These are phyloP conservation scores for Marasmius oreades DNA, from an alignment of 1,284 basidiomycete genomes.

Conservation along the genomic window DNA sequence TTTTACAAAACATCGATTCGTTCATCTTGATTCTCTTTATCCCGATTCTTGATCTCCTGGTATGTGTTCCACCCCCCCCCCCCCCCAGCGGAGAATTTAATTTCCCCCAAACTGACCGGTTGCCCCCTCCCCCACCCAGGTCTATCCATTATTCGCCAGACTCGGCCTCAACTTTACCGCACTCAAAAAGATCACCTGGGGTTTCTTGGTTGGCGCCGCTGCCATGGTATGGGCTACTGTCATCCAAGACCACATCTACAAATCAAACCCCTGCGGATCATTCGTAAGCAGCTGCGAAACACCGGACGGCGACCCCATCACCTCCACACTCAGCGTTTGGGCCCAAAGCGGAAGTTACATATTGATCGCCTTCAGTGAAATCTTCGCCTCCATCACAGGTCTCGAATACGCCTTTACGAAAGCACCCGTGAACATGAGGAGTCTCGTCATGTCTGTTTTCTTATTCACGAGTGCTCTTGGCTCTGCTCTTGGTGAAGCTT, in stretches of 20 bases:
- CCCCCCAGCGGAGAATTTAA: too few species aligned
- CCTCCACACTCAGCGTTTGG: conserved; percentile 72
- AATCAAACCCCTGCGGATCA: conserved; percentile 9
- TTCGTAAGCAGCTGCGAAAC: conserved; percentile 43
- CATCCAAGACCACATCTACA: conserved; percentile 71
- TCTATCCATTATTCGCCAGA: conserved; percentile 62
- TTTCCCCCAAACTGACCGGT: too few species aligned
- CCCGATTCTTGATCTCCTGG: conserved; percentile 47
- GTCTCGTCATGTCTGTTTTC: conserved; percentile 71
- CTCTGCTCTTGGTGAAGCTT: conserved; percentile 67
- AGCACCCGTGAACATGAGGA: conserved; percentile 78
- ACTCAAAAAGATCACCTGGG: conserved; percentile 56
- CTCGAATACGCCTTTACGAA: conserved; percentile 89
- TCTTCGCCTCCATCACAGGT: conserved; percentile 83
- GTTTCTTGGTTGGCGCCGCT: conserved; percentile 49
- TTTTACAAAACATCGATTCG: conserved; percentile 79
- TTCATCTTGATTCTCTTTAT: conserved; percentile 73
- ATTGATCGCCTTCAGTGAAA: conserved; percentile 70
- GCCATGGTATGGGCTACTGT: conserved; percentile 35
- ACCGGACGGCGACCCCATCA: conserved; percentile 20
- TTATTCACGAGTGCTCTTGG: conserved; percentile 68
- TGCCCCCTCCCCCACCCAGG: too few species aligned
- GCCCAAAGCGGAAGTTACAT: conserved; percentile 67
- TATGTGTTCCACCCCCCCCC: not conserved
- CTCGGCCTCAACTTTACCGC: conserved; percentile 54